These are phyloP conservation scores for Fusarium clavum DNA, from an alignment of 2,329 filamentous ascomycete genomes.

Conservation along the genomic window DNA sequence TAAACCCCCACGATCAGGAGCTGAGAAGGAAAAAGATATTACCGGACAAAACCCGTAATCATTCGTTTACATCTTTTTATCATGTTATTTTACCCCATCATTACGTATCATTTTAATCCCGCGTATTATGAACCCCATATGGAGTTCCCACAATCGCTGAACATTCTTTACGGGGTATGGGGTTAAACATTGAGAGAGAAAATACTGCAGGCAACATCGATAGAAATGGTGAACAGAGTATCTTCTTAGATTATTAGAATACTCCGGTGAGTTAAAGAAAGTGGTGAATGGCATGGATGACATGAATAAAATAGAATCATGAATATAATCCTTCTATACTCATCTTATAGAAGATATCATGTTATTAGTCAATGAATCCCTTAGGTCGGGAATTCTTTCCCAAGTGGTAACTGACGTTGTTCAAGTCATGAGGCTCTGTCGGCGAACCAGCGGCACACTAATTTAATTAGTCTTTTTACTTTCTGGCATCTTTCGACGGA, in stretches of 20 bases:
- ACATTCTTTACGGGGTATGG: not conserved
- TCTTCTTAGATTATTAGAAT: not conserved
- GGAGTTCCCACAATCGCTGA: slow-evolving; percentile 4
- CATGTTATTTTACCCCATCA: slow-evolving; percentile 39
- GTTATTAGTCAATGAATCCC: not conserved
- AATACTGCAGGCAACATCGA: not conserved
- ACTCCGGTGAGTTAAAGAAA: not conserved
- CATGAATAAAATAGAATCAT: not conserved
- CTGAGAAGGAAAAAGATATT: not conserved
- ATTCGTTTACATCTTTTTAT: slow-evolving; percentile 30
- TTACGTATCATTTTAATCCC: slow-evolving; percentile 36
- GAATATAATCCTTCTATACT: too few relatives aligned
- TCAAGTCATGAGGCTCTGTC: slow-evolving; percentile 6
- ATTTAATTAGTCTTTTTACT: not conserved
- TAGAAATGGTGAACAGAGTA: not conserved
- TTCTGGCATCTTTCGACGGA: not conserved
- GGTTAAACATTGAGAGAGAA: not conserved
- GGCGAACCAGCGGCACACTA: slow-evolving; percentile 3
- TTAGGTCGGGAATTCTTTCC: not conserved
- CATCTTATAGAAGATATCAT: not conserved
- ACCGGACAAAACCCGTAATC: slow-evolving; percentile 2
- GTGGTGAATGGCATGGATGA: not conserved
- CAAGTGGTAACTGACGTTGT: not conserved
- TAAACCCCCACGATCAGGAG: not conserved
- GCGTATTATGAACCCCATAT: slow-evolving; percentile 9